A percentile compares a stretch with the other conserved stretches of the same genome.
phyloP scores from a whole-genome alignment of 768 basidiomycete genomes.

The Chlorophyllum brunneum region DNA sequence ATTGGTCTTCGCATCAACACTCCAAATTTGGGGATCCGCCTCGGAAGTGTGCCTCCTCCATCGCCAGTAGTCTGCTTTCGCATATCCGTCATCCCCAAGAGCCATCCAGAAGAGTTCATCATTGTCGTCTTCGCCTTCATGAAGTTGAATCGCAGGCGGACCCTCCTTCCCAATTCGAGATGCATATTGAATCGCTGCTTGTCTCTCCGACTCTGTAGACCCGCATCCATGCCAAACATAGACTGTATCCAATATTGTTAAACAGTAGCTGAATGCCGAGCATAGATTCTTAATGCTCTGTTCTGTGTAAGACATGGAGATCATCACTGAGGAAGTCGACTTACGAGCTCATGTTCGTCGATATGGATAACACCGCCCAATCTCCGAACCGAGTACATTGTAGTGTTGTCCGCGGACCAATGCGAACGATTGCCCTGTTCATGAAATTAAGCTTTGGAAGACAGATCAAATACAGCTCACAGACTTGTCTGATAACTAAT shows the following conservation, averaged over 20 bases:
- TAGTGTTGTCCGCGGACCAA: slow-evolving; percentile 77
- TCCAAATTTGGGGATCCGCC: slow-evolving; percentile 56
- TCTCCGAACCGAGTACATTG: slow-evolving; percentile 73
- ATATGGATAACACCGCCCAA: slow-evolving; percentile 48
- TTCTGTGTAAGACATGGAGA: background rate
- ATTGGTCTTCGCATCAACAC: slow-evolving; percentile 38
- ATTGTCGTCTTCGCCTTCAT: slow-evolving; percentile 58
- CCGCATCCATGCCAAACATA: slow-evolving; percentile 85
- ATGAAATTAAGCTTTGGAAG: background rate
- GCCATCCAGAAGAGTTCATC: slow-evolving; percentile 89
- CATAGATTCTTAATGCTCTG: slow-evolving; percentile 68
- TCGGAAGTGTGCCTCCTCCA: slow-evolving; percentile 50
- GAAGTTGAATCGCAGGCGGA: slow-evolving; percentile 44
- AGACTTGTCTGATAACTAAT: slow-evolving; percentile 73
- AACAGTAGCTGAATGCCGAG: slow-evolving; percentile 81
- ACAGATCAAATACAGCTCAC: background rate
- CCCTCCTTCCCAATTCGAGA: slow-evolving; percentile 35
- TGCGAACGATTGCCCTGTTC: slow-evolving; percentile 29
- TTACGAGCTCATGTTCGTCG: slow-evolving; percentile 71
- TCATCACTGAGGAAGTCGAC: slow-evolving; percentile 11
- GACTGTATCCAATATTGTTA: slow-evolving; percentile 63
- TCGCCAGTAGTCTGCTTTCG: slow-evolving; percentile 79
- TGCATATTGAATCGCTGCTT: slow-evolving; percentile 62
- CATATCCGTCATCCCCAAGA: slow-evolving; percentile 71
- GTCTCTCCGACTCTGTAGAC: slow-evolving; percentile 52